phyloP scores from a whole-genome alignment of 2,329 filamentous ascomycete species.

The Shiraia bambusicola region DNA sequence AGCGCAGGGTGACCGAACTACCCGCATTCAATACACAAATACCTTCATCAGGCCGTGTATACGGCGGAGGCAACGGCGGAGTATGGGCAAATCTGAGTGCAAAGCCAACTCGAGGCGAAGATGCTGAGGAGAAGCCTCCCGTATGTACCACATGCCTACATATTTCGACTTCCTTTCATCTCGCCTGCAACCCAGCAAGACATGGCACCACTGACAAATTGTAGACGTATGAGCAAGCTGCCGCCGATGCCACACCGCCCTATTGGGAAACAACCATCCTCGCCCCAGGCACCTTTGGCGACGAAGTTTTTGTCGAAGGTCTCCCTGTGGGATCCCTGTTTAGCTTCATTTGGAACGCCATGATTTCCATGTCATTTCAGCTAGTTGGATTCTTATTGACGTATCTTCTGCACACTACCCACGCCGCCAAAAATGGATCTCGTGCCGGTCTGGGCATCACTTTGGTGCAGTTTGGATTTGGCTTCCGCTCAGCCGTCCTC shows the following conservation, averaged over 20 bases:
- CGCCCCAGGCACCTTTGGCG: slow-evolving; percentile 83
- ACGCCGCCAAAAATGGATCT: slow-evolving; percentile 96
- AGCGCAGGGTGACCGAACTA: slow-evolving; percentile 56
- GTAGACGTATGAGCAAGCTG: slow-evolving; percentile 96
- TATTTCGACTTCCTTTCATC: too few relatives aligned
- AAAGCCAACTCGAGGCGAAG: slow-evolving; percentile 79
- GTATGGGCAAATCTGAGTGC: slow-evolving; percentile 95
- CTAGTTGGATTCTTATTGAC: slow-evolving; percentile 96
- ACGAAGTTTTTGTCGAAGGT: slow-evolving; percentile 96
- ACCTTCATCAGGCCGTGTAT: slow-evolving; percentile 53
- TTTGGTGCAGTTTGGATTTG: slow-evolving; percentile 94
- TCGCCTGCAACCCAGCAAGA: neutral
- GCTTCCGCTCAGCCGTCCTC: slow-evolving; percentile 68
- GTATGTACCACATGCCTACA: slow-evolving; percentile 58
- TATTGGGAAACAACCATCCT: slow-evolving; percentile 99
- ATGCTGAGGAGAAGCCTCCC: slow-evolving; percentile 88
- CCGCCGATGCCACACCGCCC: slow-evolving; percentile 90
- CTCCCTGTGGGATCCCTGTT: slow-evolving; percentile 88
- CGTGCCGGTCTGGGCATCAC: slow-evolving; percentile 92
- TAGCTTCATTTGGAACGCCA: slow-evolving; percentile 83
- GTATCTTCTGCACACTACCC: slow-evolving; percentile 95
- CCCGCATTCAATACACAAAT: slow-evolving; percentile 52
- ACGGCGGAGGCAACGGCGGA: slow-evolving; percentile 81
- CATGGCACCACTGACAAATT: slow-evolving; percentile 38
- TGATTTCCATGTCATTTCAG: slow-evolving; percentile 97